Evolutionary conservation across 2,329 filamentous ascomycete genomes (phyloP).

Genomic region (Fusarium keratoplasticum): DNA sequence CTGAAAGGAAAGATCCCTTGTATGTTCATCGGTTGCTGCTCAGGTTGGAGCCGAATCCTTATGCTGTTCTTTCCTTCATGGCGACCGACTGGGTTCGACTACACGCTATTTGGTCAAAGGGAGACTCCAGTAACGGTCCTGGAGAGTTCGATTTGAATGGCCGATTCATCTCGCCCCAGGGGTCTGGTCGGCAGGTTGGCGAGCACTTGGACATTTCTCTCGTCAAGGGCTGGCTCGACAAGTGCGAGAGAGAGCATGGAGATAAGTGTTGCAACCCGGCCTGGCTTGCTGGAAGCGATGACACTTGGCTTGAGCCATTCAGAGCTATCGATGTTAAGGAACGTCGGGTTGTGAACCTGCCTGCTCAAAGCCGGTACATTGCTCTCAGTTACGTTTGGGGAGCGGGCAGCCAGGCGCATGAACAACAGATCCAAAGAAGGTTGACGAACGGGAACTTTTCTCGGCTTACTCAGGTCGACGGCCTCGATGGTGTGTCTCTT

Average conservation of each 20-base stretch:
- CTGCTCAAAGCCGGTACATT: constrained; percentile 11
- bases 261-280: not conserved
- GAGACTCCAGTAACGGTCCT: not conserved
- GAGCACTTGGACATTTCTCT: not conserved
- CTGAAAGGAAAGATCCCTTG: not conserved
- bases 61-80: not conserved
- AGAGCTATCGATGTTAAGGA: constrained; percentile 16
- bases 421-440: not conserved
- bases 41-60: constrained; percentile 7
- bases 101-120: constrained; percentile 4
- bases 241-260: constrained; percentile 18
- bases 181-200: constrained; percentile 2
- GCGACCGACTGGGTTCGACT: not conserved
- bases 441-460: constrained; percentile 5
- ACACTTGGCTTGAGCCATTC: not conserved
- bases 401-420: not conserved
- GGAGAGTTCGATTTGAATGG: not conserved
- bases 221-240: constrained; percentile 4
- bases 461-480: not conserved
- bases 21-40: not conserved
- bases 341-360: not conserved
- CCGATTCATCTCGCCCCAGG: not conserved
- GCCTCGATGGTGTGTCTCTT: not conserved
- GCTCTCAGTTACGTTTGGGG: constrained; percentile 33
- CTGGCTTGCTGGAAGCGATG: constrained; percentile 10